Evolutionary conservation across 2,329 filamentous ascomycete genomes (phyloP).

Genomic region (Nigrospora osmanthi): DNA sequence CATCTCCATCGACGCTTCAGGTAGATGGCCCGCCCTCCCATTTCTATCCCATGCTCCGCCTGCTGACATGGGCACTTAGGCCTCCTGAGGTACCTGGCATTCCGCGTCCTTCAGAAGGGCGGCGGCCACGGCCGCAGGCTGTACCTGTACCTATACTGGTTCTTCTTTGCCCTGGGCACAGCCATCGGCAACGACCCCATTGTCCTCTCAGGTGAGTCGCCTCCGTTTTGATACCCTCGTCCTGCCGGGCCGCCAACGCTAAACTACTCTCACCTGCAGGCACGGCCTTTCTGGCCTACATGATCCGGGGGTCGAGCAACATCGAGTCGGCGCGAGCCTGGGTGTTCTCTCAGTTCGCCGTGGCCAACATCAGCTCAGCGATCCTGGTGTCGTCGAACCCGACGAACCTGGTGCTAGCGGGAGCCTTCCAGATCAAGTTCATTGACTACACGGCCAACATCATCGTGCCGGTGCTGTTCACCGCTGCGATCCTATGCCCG

Average conservation of each 20-base stretch:
- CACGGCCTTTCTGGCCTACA: slow-evolving; percentile 67
- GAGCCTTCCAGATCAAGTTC: slow-evolving; percentile 65
- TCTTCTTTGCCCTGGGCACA: slow-evolving; percentile 60
- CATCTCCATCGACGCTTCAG: slow-evolving; percentile 69
- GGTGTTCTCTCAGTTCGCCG: slow-evolving; percentile 65
- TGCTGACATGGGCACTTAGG: background rate
- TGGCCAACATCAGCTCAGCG: slow-evolving; percentile 67
- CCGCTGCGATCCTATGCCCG: slow-evolving; percentile 59
- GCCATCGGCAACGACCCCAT: slow-evolving; percentile 72
- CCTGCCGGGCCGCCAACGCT: background rate
- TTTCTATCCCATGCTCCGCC: no score
- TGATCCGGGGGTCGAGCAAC: slow-evolving; percentile 67
- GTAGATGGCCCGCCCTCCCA: slow-evolving; percentile 15
- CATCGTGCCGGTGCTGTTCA: slow-evolving; percentile 62
- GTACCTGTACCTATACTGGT: slow-evolving; percentile 65
- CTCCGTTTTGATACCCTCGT: background rate
- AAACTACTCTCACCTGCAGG: background rate
- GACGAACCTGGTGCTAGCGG: slow-evolving; percentile 66
- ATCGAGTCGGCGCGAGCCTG: slow-evolving; percentile 63
- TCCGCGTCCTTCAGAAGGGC: slow-evolving; percentile 60
- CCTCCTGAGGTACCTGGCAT: slow-evolving; percentile 61
- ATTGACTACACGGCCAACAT: slow-evolving; percentile 69
- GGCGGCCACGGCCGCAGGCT: slow-evolving; percentile 58
- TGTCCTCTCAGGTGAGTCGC: slow-evolving; percentile 51
- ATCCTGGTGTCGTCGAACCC: slow-evolving; percentile 73